Conservation (phyloP, 768 basidiomycete genomes). For the Phanerochaete carnosa region DNA sequence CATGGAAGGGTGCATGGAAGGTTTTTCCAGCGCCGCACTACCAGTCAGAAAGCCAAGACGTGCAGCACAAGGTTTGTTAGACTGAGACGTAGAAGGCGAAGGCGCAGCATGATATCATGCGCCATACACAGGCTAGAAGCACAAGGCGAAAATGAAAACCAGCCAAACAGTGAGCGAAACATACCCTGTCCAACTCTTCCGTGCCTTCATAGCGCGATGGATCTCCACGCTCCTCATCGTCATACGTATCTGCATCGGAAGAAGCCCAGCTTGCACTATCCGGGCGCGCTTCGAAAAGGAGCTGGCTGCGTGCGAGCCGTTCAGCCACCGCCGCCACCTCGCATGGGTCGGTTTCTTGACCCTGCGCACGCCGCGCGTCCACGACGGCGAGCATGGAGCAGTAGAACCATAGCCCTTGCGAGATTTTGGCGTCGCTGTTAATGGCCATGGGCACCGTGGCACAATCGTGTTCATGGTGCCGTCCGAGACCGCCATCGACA, state of each 20-base stretch:
- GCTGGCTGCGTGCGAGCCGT: conserved; percentile 10
- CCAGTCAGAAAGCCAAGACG: background rate
- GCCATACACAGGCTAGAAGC: background rate
- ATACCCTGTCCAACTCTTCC: conserved; percentile 2
- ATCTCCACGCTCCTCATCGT: conserved; percentile 8
- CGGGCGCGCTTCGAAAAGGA: background rate
- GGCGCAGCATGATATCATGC: background rate
- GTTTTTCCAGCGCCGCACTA: background rate
- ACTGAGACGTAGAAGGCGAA: background rate
- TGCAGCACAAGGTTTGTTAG: background rate
- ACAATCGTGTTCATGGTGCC: background rate
- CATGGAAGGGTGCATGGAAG: background rate
- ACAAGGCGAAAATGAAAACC: background rate
- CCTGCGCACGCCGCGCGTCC: background rate
- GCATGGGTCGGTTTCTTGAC: background rate
- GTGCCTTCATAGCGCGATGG: background rate
- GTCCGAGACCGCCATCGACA: background rate
- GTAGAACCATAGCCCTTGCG: conserved; percentile 20
- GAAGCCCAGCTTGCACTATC: background rate
- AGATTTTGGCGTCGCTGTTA: conserved; percentile 23
- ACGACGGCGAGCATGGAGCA: conserved; percentile 11
- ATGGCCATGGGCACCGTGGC: conserved; percentile 11
- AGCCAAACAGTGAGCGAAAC: background rate
- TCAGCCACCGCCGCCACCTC: background rate
- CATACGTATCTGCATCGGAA: conserved; percentile 1